A percentile compares a stretch with the other conserved stretches of the same genome.
These are phyloP conservation scores for Penicillium vulpinum DNA, from an alignment of 2,329 filamentous ascomycete genomes.

Conservation along the genomic window DNA sequence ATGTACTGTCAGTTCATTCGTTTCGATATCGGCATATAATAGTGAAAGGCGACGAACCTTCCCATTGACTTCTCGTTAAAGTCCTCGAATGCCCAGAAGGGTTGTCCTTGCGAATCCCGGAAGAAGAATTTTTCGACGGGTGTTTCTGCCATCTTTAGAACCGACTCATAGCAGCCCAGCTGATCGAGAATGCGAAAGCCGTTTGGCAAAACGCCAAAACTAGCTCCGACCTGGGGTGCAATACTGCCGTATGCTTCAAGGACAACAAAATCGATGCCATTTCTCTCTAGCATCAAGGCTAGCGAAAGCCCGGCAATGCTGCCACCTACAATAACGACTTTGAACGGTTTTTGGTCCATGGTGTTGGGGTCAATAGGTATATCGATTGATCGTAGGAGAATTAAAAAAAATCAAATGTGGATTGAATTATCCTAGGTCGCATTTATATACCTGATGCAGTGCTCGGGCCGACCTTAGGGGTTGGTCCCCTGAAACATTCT, in stretches of 20 bases:
- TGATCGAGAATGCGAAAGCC: conserved; percentile 53
- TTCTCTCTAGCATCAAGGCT: conserved; percentile 47
- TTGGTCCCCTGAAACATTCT: background rate
- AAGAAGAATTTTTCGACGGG: conserved; percentile 12
- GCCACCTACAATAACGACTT: conserved; percentile 51
- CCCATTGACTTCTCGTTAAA: background rate
- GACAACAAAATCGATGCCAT: conserved; percentile 50
- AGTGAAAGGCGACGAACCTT: conserved; percentile 1
- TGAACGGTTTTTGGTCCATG: conserved; percentile 13
- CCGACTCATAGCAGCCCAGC: conserved; percentile 41
- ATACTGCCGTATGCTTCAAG: conserved; percentile 45
- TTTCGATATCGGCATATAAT: background rate
- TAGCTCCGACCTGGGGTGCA: conserved; percentile 49
- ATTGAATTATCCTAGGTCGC: background rate
- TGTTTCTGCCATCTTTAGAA: conserved; percentile 12
- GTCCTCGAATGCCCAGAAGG: conserved; percentile 5
- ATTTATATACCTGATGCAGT: background rate
- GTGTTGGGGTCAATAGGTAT: background rate
- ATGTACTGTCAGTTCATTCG: background rate
- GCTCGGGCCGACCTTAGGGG: too few relatives aligned
- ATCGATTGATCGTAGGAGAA: background rate
- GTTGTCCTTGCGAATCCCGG: conserved; percentile 5
- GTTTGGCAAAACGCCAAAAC: conserved; percentile 49
- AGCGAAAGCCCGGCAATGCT: conserved; percentile 49
- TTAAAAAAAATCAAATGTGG: background rate